These are phyloP conservation scores for Nemophila menziesii DNA, from an alignment of 257 asterid species.

Conservation along the genomic window DNA sequence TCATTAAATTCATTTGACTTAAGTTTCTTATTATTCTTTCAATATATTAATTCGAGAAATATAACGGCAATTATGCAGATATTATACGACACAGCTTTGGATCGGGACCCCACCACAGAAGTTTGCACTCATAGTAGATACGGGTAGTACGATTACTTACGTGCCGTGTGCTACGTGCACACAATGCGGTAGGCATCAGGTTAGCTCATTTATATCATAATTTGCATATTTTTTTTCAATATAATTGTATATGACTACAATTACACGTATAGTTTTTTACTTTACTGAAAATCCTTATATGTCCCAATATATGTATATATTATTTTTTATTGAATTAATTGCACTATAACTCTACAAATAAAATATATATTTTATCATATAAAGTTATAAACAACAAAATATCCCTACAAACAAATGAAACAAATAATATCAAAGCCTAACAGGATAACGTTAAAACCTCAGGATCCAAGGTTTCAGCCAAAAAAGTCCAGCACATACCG, in stretches of 20 bases:
- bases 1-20: background rate
- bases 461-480: constrained; percentile 98
- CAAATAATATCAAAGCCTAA: no score
- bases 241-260: background rate
- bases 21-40: background rate
- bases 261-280: no score
- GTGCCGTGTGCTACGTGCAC: constrained; percentile 73
- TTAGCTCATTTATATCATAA: constrained; percentile 5
- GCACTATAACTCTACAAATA: no score
- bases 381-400: no score
- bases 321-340: no score
- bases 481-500: constrained; percentile 63
- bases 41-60: constrained; percentile 3
- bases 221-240: background rate
- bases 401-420: no score
- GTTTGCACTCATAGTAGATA: constrained; percentile 75
- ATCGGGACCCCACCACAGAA: constrained; percentile 82
- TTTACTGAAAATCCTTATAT: no score
- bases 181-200: constrained; percentile 85
- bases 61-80: constrained; percentile 29
- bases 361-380: no score
- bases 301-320: no score
- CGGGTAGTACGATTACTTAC: constrained; percentile 78
- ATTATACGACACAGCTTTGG: constrained; percentile 69
- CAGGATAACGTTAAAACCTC: background rate